Evolutionary conservation across 768 basidiomycete species (phyloP), one percentile per base, ranked within the genome.

Genomic region (Mycena rosella): DNA sequence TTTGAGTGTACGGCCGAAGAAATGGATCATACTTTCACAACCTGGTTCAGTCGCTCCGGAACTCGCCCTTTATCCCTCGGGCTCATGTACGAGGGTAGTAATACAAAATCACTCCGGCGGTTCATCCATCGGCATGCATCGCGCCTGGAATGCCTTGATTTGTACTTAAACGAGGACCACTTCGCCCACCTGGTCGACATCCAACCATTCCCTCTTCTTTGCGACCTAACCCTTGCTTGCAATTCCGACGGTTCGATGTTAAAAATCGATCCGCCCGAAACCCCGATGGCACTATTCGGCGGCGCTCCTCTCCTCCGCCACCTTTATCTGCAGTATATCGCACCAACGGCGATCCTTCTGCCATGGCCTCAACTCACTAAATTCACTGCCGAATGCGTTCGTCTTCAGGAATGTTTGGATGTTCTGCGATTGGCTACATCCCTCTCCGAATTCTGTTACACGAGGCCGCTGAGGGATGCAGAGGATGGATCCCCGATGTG

Each of bases 1-100:
- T n/a, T 57, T 34, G 45, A 64, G 18, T 56, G 48, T 14, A 36
- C 5, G 20, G 42, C 20, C 24, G 42, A 15, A 20, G 1, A 13
- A 22, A 40, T 26, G 8, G 38, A 57, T 13, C 30, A 20, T 15
- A 17, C 54, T 8, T 7, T 57, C 29, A 18, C 20, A 42, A 64
- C 42, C 27, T 64, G 63, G 63, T 64, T 64, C 63, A 57, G 63
- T 42, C 63, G 55, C 22, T 54, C 63, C 22, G 63, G 55, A 20
- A 18, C 63, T 29, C 63, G 63, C 22, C 63, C 63, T 13, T 20
- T 64, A 18, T 57, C 63, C 1, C 52, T 64, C 24, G 38, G 26
- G 1, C 24, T 64, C 22, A 40, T 30, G 20, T 56, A 22, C 18
- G 2, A 22, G 10, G 24, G n/a, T n/a, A n/a, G 11, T 24, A 14